A percentile compares a stretch with the other conserved stretches of the same genome.
phyloP scores from a whole-genome alignment of 768 basidiomycete genomes.

The Leucosporidium scottii region DNA sequence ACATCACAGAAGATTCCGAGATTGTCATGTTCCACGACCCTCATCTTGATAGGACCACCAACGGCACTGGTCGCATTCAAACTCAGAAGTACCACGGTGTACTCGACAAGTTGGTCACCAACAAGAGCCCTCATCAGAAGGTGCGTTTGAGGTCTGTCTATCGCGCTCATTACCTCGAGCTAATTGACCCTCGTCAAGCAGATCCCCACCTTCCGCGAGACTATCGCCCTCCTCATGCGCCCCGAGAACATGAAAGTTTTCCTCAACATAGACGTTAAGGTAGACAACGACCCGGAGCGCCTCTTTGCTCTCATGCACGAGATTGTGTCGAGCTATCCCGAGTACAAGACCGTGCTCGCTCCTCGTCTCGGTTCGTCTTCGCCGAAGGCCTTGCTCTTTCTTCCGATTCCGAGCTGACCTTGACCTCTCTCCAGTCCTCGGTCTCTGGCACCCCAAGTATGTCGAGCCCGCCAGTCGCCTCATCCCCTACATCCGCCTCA shows the following conservation, averaged over 20 bases:
- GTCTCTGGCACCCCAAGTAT: conserved; percentile 89
- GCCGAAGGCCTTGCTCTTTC: conserved; percentile 54
- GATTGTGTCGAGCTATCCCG: conserved; percentile 55
- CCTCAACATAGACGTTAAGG: conserved; percentile 71
- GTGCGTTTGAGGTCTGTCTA: too few relatives aligned
- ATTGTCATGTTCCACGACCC: conserved; percentile 81
- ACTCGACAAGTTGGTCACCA: conserved; percentile 70
- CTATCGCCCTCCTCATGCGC: conserved; percentile 69
- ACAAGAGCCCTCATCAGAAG: conserved; percentile 27
- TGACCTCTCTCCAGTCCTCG: conserved; percentile 60
- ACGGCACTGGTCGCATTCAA: conserved; percentile 59
- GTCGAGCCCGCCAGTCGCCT: conserved; percentile 63
- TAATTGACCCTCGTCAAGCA: conserved; percentile 46
- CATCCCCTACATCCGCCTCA: conserved; percentile 74
- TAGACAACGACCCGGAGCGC: conserved; percentile 80
- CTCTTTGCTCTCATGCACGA: conserved; percentile 72
- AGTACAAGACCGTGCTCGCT: conserved; percentile 68
- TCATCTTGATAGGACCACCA: conserved; percentile 75
- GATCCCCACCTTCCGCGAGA: conserved; percentile 85
- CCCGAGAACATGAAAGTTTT: conserved; percentile 45
- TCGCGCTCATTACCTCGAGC: conserved; percentile 49
- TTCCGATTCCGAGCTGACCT: conserved; percentile 62
- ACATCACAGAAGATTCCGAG: conserved; percentile 77
- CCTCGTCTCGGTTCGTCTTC: conserved; percentile 52
- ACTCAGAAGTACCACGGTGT: conserved; percentile 70